Percentiles rank a stretch among this genome's conserved stretches.
phyloP scores from a whole-genome alignment of 306 rosid species.

The Senna tora region DNA sequence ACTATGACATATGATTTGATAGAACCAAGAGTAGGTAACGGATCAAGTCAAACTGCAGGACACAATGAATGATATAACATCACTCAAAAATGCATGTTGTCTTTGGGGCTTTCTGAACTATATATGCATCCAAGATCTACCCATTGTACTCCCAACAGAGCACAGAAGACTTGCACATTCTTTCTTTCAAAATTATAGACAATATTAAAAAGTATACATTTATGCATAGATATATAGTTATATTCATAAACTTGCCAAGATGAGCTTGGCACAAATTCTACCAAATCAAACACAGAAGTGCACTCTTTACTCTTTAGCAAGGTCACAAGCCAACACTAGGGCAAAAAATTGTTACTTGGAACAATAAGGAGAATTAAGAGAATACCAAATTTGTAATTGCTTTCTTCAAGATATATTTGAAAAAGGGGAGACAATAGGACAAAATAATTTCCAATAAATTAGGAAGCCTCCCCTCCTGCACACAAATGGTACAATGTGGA shows the following conservation, averaged over 20 bases:
- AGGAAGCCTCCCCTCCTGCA: not conserved
- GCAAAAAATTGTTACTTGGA: not conserved
- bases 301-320: not conserved
- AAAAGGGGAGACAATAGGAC: not conserved
- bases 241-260: not conserved
- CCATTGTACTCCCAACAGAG: not conserved
- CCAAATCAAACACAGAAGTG: not conserved
- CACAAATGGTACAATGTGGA: not conserved
- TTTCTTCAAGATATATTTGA: not conserved
- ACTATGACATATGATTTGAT: not conserved
- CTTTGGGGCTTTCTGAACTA: not conserved
- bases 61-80: not conserved
- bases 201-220: not conserved
- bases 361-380: not conserved
- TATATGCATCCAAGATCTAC: not conserved
- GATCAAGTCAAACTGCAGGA: conserved; percentile 12
- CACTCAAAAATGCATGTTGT: not conserved
- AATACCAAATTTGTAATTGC: not conserved
- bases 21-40: not conserved
- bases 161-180: not conserved
- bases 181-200: conserved; percentile 6
- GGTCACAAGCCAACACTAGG: not conserved
- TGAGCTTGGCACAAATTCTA: conserved; percentile 4
- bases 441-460: not conserved
- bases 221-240: not conserved